Base-by-base conservation (phyloP, 768 basidiomycete species). In the Kwoniella sp. region DNA sequence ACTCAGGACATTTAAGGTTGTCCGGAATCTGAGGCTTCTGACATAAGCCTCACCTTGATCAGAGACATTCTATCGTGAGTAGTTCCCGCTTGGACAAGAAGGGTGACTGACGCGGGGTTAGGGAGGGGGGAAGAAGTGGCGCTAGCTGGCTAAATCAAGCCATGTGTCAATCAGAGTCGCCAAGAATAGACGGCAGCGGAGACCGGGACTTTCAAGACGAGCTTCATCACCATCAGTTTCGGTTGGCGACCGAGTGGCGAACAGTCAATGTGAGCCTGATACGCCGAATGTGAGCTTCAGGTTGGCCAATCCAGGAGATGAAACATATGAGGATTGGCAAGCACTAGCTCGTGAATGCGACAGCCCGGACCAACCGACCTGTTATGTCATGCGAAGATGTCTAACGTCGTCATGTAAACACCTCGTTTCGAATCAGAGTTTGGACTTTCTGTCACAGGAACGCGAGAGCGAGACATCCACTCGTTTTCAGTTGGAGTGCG, bases 401-500 rank as follows among this genome's bases (percentile, higher is more conserved):
- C n/a, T 44, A 19, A 19, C 8, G 17, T 19, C 8, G 10, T 10
- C 17, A 15, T 10, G 40, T 15, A 3, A 19, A 44, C 40, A 10
- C 40, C 40, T 44, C 10, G 40, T 44, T 44, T 44, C 40, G 33
- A 44, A 44, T 44, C 40, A 44, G 3, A 44, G 40, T 44, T 44
- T 44, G 17, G 40, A 4, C 8, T 19, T 4, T 3, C 4, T 44
- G 10, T 15, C 40, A 44, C 40, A 44, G 40, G 40, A 44, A 44
- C 40, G 17, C 4, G 17, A 10, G 10, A 19, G 40, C 40, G 40
- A 44, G 40, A 44, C 40, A 44, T 44, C 40, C 40, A 44, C 40
- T 15, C n/a, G n/a, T 44, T 44, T 44, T 44, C 40, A 44, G 40
- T 44, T n/a, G 40, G 17, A 44, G 40, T 44, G 40, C 40, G 40